Base-by-base conservation (phyloP, 306 rosid species). In the Sophora flavescens region DNA sequence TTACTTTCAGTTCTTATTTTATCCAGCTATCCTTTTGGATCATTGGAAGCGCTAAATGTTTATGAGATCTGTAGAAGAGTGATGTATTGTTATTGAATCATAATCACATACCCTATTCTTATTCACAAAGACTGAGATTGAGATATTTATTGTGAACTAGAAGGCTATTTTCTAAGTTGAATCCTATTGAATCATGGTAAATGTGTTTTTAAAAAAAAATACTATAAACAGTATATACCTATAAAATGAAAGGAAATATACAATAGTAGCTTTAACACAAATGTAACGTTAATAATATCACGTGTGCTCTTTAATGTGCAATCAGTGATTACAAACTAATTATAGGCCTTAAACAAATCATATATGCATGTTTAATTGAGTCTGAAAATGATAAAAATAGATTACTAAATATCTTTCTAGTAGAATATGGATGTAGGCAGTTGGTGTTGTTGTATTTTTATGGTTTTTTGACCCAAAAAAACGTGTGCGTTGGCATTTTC, bases 401-500 rank as follows among this genome's bases (percentile, higher is more conserved):
- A 28, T 16, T 63, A 32, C n/a, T 33, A 18, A 14, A 63, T 71
- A 16, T 61, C 47, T 61, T 61, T 61, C 50, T 51, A 64, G 38
- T 38, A 5, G 48, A 48, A 70, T 17, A 18, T 51, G 22, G n/a
- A 60, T n/a, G 44, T 18, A 32, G 70, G 54, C 44, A 68, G 54
- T 48, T 38, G 48, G 13, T 18, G 32, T 0, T 42, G 42, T 47
- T 68, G 70, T 50, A 0, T 44, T 52, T 62, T 47, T 32, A 4
- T 57, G 39, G n/a, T 22, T 10, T 64, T 14, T 76, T 64, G 4
- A 41, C 64, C 18, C 8, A 15, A 14, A 63, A 30, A 6, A 17
- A 70, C 30, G 2, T 56, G n/a, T 52, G 50, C 22, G 8, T 50
- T 15, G 36, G 51, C 82, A 30, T 62, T 28, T 78, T 52, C 64